phyloP scores from a whole-genome alignment of 2,329 filamentous ascomycete genomes.

The Thelonectria blattea region DNA sequence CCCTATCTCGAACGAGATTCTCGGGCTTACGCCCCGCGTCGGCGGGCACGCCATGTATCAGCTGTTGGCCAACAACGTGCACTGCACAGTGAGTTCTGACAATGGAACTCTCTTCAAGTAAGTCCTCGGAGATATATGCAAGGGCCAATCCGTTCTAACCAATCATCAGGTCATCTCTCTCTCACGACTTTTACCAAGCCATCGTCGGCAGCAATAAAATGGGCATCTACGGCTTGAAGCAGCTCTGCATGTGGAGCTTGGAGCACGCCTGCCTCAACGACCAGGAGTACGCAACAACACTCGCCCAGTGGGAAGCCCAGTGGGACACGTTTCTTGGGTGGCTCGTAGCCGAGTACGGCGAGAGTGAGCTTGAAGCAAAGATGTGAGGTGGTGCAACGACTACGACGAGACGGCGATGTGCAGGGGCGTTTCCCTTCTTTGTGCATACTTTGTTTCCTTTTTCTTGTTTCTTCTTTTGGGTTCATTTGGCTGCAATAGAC shows the following conservation, averaged over 20 bases:
- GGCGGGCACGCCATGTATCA: slow-evolving; percentile 71
- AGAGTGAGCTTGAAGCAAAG: not conserved
- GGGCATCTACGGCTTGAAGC: slow-evolving; percentile 73
- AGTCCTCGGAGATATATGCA: slow-evolving; percentile 25
- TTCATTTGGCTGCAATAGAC: not conserved
- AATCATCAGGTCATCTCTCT: slow-evolving; percentile 65
- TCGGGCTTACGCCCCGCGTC: slow-evolving; percentile 70
- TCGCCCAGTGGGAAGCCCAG: slow-evolving; percentile 54
- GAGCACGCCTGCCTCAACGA: slow-evolving; percentile 62
- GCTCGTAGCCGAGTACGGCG: slow-evolving; percentile 53
- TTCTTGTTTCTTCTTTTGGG: not conserved
- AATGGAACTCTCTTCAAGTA: slow-evolving; percentile 76
- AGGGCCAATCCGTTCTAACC: slow-evolving; percentile 2
- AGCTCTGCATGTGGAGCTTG: slow-evolving; percentile 68
- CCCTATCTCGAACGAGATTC: slow-evolving; percentile 77
- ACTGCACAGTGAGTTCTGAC: slow-evolving; percentile 77
- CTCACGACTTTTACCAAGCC: slow-evolving; percentile 79
- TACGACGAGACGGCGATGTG: not conserved
- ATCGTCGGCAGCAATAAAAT: slow-evolving; percentile 73
- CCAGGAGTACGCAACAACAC: slow-evolving; percentile 47
- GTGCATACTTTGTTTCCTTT: not conserved
- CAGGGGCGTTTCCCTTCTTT: not conserved
- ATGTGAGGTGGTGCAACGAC: not conserved
- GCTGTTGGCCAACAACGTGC: slow-evolving; percentile 73
- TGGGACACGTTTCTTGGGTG: slow-evolving; percentile 66